These are phyloP conservation scores for Kwoniella dejecticola DNA, from an alignment of 768 basidiomycete species.

Conservation along the genomic window DNA sequence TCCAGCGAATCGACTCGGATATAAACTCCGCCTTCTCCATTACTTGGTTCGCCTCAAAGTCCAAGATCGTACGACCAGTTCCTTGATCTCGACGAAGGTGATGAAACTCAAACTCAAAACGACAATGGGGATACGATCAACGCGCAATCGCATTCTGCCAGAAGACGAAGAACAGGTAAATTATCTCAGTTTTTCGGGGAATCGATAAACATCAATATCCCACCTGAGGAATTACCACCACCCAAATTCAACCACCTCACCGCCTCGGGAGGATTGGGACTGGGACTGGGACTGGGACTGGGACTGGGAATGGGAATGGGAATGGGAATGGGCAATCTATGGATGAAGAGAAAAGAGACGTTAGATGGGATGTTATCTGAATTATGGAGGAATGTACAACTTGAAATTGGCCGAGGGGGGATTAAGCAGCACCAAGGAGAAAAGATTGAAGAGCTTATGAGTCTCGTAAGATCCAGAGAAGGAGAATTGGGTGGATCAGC, in stretches of 20 bases:
- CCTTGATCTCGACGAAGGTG: not conserved
- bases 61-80: not conserved
- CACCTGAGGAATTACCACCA: not conserved
- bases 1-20: not conserved
- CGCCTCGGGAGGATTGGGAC: too few relatives aligned
- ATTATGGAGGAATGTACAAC: conserved; percentile 32
- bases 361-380: conserved; percentile 30
- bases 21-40: conserved; percentile 13
- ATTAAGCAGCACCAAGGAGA: conserved; percentile 2
- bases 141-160: conserved; percentile 13
- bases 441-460: conserved; percentile 23
- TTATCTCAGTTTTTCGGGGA: conserved; percentile 35
- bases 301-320: too few relatives aligned
- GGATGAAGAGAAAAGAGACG: conserved; percentile 25
- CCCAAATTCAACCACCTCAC: conserved; percentile 4
- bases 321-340: too few relatives aligned
- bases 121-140: too few relatives aligned
- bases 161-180: conserved; percentile 31
- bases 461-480: conserved; percentile 5
- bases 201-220: conserved; percentile 2
- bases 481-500: conserved; percentile 4
- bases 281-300: too few relatives aligned
- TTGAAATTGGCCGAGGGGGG: conserved; percentile 13
- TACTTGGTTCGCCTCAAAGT: conserved; percentile 11
- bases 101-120: too few relatives aligned